phyloP scores from a whole-genome alignment of 257 asterid species.

The Gentiana dahurica region DNA sequence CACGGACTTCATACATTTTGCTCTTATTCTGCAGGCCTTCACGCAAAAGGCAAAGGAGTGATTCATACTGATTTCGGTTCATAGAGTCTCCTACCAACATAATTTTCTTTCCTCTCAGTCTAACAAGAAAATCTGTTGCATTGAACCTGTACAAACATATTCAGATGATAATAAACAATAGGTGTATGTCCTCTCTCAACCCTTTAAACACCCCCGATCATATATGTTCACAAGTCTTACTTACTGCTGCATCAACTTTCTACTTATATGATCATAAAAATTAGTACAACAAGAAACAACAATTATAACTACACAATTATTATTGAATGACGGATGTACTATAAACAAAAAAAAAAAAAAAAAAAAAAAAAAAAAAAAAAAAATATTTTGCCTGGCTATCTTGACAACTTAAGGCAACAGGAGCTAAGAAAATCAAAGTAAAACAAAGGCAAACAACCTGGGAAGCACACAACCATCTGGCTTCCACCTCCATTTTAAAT shows the following conservation, averaged over 20 bases:
- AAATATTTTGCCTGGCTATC: no score
- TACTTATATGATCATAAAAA: no score
- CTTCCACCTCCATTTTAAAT: conserved; percentile 84
- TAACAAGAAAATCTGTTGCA: conserved; percentile 77
- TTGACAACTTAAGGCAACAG: neutral
- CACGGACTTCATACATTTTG: conserved; percentile 83
- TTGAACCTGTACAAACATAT: conserved; percentile 47
- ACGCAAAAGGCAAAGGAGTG: conserved; percentile 74
- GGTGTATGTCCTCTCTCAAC: neutral
- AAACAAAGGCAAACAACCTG: conserved; percentile 27
- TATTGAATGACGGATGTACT: no score
- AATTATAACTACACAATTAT: no score
- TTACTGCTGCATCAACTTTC: no score
- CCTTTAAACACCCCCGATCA: neutral
- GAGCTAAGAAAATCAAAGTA: neutral
- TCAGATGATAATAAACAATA: neutral
- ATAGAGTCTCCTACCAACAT: conserved; percentile 97
- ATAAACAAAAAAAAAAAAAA: no score
- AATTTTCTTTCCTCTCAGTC: conserved; percentile 76
- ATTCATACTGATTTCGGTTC: conserved; percentile 97
- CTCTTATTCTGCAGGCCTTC: conserved; percentile 68
- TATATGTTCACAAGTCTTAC: no score
- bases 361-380: no score
- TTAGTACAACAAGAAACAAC: no score
- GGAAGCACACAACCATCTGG: conserved; percentile 89